Evolutionary conservation across 2,329 filamentous ascomycete genomes (phyloP).

Genomic region (Cryphonectria naterciae): DNA sequence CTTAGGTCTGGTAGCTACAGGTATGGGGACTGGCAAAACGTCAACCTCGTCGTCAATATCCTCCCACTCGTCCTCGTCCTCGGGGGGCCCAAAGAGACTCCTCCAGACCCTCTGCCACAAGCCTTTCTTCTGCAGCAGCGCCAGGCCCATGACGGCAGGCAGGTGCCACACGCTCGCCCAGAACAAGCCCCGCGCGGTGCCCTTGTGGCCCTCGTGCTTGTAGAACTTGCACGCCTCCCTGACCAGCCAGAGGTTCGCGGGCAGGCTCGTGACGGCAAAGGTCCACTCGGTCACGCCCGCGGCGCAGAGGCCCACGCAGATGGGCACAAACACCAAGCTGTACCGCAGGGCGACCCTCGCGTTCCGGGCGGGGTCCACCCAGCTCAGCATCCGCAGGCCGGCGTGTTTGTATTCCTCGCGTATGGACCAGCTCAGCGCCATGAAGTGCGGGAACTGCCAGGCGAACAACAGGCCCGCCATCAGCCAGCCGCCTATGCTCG

Average conservation of each 20-base stretch:
- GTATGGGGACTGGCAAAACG: conserved; percentile 38
- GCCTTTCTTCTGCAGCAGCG: conserved; percentile 91
- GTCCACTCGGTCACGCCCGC: conserved; percentile 82
- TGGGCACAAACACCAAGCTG: conserved; percentile 80
- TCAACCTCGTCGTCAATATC: conserved; percentile 58
- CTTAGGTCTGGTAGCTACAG: conserved; percentile 15
- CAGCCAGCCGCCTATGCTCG: conserved; percentile 80
- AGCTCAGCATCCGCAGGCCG: conserved; percentile 75
- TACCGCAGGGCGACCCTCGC: conserved; percentile 87
- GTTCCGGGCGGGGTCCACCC: conserved; percentile 85
- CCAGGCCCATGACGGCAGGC: conserved; percentile 85
- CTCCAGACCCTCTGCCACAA: conserved; percentile 84
- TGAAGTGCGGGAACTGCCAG: conserved; percentile 99
- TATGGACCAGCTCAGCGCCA: conserved; percentile 87
- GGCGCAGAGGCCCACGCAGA: conserved; percentile 80
- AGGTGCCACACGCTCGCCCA: conserved; percentile 99
- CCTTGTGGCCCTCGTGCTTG: conserved; percentile 74
- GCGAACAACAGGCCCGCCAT: conserved; percentile 83
- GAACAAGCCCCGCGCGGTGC: conserved; percentile 82
- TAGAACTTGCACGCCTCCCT: conserved; percentile 82
- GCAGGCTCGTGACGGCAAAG: conserved; percentile 79
- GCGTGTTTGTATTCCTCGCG: conserved; percentile 82
- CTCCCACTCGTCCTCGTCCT: conserved; percentile 61
- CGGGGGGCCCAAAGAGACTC: conserved; percentile 62
- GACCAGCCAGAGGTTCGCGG: conserved; percentile 85